Percentiles rank a stretch among this genome's conserved stretches.
Evolutionary conservation across 192 early-diverging fungal genomes (phyloP).

Genomic region (Podila clonocystis): DNA sequence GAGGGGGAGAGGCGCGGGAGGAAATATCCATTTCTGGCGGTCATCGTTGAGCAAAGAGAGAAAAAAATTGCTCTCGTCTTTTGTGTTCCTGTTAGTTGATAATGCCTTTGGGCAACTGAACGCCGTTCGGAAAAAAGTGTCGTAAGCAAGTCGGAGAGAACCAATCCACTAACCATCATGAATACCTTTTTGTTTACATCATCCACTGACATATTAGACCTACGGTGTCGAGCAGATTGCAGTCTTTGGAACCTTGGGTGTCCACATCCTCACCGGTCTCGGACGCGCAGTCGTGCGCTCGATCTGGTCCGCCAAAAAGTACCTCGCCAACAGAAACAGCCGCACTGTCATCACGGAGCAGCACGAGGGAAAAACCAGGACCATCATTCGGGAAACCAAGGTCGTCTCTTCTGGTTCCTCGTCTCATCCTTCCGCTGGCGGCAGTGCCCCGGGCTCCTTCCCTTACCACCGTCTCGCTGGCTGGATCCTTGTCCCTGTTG

Average conservation of each 20-base stretch:
- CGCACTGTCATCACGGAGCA: background rate
- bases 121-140: no score
- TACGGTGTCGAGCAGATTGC: slow-evolving; percentile 44
- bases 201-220: slow-evolving; percentile 4
- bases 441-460: slow-evolving; percentile 24
- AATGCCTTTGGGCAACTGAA: background rate
- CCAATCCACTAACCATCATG: background rate
- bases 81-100: background rate
- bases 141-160: background rate
- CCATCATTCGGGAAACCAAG: background rate
- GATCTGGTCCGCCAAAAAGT: slow-evolving; percentile 41
- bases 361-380: background rate
- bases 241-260: slow-evolving; percentile 47
- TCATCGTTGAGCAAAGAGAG: background rate
- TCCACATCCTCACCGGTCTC: slow-evolving; percentile 43
- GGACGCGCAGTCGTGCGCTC: slow-evolving; percentile 30
- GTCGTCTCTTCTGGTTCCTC: background rate
- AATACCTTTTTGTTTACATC: background rate
- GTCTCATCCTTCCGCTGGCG: background rate
- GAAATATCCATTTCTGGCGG: no score
- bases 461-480: slow-evolving; percentile 45
- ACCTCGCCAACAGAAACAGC: slow-evolving; percentile 20
- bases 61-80: background rate
- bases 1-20: background rate
- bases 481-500: slow-evolving; percentile 46